phyloP scores from a whole-genome alignment of 306 rosid genomes.

The Pueraria montana region DNA sequence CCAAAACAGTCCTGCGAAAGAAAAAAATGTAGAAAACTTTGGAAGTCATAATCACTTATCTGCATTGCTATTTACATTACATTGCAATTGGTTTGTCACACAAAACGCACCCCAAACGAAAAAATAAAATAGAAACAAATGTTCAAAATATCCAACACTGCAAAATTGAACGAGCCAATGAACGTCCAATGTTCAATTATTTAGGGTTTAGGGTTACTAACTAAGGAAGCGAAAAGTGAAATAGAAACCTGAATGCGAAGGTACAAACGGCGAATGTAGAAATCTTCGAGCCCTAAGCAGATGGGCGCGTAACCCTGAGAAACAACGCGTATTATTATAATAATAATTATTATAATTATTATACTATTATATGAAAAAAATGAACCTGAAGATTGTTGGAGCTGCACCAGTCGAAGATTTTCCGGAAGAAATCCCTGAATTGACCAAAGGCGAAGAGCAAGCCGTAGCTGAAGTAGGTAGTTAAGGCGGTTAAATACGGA shows the following conservation, averaged over 20 bases:
- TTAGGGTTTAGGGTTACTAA: too few species aligned
- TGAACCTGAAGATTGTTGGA: slow-evolving; percentile 73
- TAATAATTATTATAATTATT: not conserved
- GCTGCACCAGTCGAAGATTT: slow-evolving; percentile 73
- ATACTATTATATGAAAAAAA: too few species aligned
- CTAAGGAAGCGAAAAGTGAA: not conserved
- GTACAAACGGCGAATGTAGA: slow-evolving; percentile 82
- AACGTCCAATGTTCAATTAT: not conserved
- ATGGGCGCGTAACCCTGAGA: slow-evolving; percentile 88
- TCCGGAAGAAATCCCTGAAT: slow-evolving; percentile 83
- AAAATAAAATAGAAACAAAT: not conserved
- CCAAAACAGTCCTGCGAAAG: slow-evolving; percentile 87
- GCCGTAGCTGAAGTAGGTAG: slow-evolving; percentile 94
- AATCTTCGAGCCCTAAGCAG: slow-evolving; percentile 94
- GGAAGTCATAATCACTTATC: not conserved
- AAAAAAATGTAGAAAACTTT: not conserved
- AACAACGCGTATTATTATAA: not conserved
- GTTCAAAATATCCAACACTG: not conserved
- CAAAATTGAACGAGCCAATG: not conserved
- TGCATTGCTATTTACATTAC: not conserved
- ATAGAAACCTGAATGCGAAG: slow-evolving; percentile 83
- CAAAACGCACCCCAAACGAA: not conserved
- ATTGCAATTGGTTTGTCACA: not conserved
- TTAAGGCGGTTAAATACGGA: slow-evolving; percentile 89
- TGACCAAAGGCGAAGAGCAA: slow-evolving; percentile 91